These are phyloP conservation scores for Echinochloa phyllopogon DNA, from an alignment of 176 grass and related monocot species.

Conservation along the genomic window DNA sequence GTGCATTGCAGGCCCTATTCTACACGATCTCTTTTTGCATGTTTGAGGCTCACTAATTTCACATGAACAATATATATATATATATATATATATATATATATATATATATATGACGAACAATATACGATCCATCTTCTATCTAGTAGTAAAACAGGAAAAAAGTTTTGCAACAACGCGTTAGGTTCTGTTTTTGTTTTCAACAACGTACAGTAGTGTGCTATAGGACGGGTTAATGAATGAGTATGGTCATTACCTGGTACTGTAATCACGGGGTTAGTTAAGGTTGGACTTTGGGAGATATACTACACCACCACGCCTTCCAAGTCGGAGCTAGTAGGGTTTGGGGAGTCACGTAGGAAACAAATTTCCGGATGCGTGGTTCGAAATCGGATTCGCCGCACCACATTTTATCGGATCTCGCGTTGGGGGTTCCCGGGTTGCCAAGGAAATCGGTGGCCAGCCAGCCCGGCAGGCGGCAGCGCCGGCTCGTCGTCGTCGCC, in stretches of 20 bases:
- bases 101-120: too few relatives aligned
- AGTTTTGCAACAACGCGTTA: not conserved
- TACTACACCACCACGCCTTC: not conserved
- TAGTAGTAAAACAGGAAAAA: not conserved
- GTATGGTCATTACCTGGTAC: not conserved
- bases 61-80: not conserved
- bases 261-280: constrained; percentile 16
- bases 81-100: too few relatives aligned
- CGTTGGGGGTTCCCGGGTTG: constrained; percentile 47
- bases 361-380: constrained; percentile 28
- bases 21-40: not conserved
- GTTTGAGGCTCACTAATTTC: not conserved
- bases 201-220: not conserved
- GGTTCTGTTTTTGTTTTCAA: not conserved
- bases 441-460: constrained; percentile 41
- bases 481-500: not conserved
- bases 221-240: not conserved
- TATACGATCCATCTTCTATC: too few relatives aligned
- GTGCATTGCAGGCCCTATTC: not conserved
- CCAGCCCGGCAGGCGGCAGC: not conserved
- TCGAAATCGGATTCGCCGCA: constrained; percentile 53
- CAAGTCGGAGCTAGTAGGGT: not conserved
- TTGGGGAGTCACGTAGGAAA: constrained; percentile 26
- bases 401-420: constrained; percentile 54
- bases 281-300: not conserved